A percentile compares a stretch with the other conserved stretches of the same genome.
Conservation (phyloP, 139 green algal genomes). For the Ettlia oleoabundans region DNA sequence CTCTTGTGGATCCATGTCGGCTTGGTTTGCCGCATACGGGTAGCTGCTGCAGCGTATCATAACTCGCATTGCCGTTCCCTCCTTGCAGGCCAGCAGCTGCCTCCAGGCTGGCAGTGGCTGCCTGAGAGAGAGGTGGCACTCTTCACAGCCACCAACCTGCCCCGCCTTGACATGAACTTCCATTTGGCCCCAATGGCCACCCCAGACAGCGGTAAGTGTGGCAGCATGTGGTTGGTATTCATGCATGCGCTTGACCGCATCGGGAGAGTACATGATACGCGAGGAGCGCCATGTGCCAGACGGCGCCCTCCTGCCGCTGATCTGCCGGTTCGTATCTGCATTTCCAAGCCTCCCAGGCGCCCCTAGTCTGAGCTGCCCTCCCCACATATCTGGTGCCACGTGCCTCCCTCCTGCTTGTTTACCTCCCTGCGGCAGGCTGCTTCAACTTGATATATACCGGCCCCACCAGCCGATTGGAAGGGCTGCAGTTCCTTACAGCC, state of each 20-base stretch:
- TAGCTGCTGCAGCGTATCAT: too few species aligned
- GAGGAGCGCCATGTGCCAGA: too few species aligned
- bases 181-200: slow-evolving; percentile 40
- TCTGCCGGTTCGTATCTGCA: too few species aligned
- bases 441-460: slow-evolving; percentile 45
- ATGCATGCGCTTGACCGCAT: too few species aligned
- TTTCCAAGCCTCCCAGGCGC: too few species aligned
- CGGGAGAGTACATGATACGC: too few species aligned
- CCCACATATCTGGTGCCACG: background rate
- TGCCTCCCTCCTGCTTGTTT: background rate
- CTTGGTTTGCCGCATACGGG: too few species aligned
- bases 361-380: too few species aligned
- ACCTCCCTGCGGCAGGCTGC: slow-evolving; percentile 18
- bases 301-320: too few species aligned
- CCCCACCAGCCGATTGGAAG: background rate
- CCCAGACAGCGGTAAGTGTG: slow-evolving; percentile 29
- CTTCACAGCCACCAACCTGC: slow-evolving; percentile 59
- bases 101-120: slow-evolving; percentile 43
- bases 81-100: slow-evolving; percentile 14
- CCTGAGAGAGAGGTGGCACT: slow-evolving; percentile 26
- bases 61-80: too few species aligned
- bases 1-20: too few species aligned
- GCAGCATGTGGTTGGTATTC: too few species aligned
- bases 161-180: slow-evolving; percentile 60
- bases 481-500: slow-evolving; percentile 36